Conservation (phyloP, 2,329 filamentous ascomycete species). For the Calonectria pteridis region DNA sequence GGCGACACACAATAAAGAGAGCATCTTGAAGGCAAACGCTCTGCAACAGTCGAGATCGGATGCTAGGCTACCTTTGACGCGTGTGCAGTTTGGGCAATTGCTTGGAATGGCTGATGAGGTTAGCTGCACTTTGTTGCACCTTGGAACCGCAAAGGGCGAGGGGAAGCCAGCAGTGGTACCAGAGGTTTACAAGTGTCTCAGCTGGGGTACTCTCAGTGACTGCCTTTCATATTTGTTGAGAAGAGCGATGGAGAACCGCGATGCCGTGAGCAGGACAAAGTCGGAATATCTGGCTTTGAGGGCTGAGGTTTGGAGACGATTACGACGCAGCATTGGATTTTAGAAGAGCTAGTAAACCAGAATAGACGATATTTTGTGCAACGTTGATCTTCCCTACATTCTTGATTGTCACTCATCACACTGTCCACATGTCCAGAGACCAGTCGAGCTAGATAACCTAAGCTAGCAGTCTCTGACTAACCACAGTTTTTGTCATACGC, state of each 20-base stretch:
- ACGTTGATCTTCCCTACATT: not conserved
- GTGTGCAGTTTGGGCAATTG: conserved; percentile 8
- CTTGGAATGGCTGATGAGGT: conserved; percentile 22
- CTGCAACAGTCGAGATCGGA: not conserved
- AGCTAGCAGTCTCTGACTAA: no score
- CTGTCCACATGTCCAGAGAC: no score
- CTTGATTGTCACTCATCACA: not conserved
- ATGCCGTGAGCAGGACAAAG: conserved; percentile 13
- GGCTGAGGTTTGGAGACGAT: conserved; percentile 11
- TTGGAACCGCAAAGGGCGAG: not conserved
- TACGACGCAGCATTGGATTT: not conserved
- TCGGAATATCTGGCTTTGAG: conserved; percentile 14
- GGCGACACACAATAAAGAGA: conserved; percentile 64
- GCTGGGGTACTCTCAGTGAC: conserved; percentile 7
- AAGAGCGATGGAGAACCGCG: conserved; percentile 6
- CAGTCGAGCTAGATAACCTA: no score
- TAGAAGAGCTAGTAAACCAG: not conserved
- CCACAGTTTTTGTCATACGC: no score
- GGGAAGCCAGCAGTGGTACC: not conserved
- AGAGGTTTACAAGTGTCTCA: conserved; percentile 14
- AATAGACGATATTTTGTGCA: not conserved
- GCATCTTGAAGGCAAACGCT: conserved; percentile 28
- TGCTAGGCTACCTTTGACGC: not conserved
- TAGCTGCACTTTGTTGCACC: conserved; percentile 8
- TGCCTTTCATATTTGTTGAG: conserved; percentile 10